A percentile compares a stretch with the other conserved stretches of the same genome.
Evolutionary conservation across 192 early-diverging fungal genomes (phyloP).

Genomic region (Podila minutissima): DNA sequence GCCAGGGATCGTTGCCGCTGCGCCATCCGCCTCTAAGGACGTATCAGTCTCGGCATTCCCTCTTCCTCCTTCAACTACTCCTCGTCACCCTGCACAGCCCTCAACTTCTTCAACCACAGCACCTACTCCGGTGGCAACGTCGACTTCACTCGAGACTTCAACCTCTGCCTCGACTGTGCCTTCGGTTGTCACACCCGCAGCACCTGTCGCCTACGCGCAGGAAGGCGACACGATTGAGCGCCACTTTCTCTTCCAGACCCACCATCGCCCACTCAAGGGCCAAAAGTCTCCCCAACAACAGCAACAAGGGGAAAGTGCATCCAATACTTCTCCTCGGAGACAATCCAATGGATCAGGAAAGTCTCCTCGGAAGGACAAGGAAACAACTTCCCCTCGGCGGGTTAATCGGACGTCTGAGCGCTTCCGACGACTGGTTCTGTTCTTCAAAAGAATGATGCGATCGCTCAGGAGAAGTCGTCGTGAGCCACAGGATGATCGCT

Average conservation of each 20-base stretch:
- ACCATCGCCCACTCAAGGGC: conserved; percentile 9
- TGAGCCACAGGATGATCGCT: not conserved
- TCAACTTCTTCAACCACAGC: not conserved
- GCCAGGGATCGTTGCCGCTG: not conserved
- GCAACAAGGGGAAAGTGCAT: not conserved
- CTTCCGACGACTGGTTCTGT: not conserved
- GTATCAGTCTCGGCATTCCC: conserved; percentile 2
- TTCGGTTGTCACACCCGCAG: not conserved
- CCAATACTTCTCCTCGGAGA: not conserved
- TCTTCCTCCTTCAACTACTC: not conserved
- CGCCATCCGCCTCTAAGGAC: not conserved
- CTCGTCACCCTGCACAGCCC: not conserved
- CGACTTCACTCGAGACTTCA: not conserved
- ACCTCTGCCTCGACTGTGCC: not conserved
- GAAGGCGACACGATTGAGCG: not conserved
- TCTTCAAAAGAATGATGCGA: not conserved
- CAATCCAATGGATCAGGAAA: not conserved
- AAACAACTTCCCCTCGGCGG: no score
- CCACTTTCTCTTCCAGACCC: conserved; percentile 37
- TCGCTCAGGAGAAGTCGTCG: not conserved
- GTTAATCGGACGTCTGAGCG: not conserved
- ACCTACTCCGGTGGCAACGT: not conserved
- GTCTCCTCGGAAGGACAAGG: no score
- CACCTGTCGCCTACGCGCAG: not conserved
- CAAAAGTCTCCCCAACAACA: not conserved